Evolutionary conservation across 83 land plant genomes (phyloP), one percentile per base, ranked within the genome.

Genomic region (Picea abies): DNA sequence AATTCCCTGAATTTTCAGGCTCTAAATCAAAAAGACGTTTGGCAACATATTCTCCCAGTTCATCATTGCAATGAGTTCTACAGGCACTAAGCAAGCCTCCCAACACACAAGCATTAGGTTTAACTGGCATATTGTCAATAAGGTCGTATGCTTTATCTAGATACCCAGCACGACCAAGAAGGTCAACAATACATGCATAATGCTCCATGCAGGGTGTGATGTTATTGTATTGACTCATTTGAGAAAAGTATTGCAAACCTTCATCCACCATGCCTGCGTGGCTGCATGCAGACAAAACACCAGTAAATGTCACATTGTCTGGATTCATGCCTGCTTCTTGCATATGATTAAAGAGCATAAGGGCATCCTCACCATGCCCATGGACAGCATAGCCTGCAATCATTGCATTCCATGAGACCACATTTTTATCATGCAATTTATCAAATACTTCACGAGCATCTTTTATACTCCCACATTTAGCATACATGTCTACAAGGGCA

Each of bases 121-220:
- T 81, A 17, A 87, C n/a, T 12, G 92, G 82, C 92, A 92, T 90
- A 7, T 80, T 81, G 32, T 84, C 84, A 41, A 94, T 83, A 41
- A 94, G 85, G n/a, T 89, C 83, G 4, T 82, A 35, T 62, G 93
- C 94, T 66, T 92, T 92, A 60, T 60, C 68, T 65, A 94, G 81
- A 77, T 72, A 79, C 52, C 96, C 96, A 19, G 91, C 86, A 22
- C 91, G 94, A 17, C 96, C 94, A 83, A 83, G 85, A 17, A 94
- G 83, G 80, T 88, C 85, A 61, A 94, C 84, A 86, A 92, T 84
- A 58, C 90, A 91, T 9, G 87, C 78, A 84, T 88, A 90, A 77
- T 94, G 94, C 44, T 92, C 89, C 66, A 84, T 11, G 26, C 77
- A 52, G 17, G 94, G 94, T 61, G 47, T 32, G 32, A 90, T 82